Base-by-base conservation (phyloP, 495 filamentous ascomycete genomes). In the Aspergillus cristatus region DNA sequence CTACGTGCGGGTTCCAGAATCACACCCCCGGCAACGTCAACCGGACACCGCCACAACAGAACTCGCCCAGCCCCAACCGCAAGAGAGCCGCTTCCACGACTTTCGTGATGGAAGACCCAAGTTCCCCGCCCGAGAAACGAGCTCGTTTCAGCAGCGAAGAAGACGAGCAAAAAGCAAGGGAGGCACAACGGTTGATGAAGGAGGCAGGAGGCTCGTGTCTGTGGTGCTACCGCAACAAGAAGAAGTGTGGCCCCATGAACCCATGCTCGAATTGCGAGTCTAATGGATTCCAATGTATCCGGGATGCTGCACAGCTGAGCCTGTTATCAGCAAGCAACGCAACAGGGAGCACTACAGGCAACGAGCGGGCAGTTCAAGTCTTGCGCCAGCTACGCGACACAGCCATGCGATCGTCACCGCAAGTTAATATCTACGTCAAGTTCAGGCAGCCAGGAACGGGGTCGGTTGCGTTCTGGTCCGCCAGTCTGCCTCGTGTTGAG, bases 141-240 rank as follows among this genome's bases (percentile, higher is more conserved):
- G 8, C 12, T 0, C 44, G 42, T 7, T 41, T 18, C 25, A 14
- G 29, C 18, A 18, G 14, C 11, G 44, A 59, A 32, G 12, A 47
- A 18, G 38, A 42, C 17, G 36, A 38, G 15, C 45, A 45, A 26
- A 50, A 38, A 16, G n/a, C n/a, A n/a, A n/a, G n/a, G n/a, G 33
- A 50, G 18, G 45, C 43, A 14, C 42, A 17, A 14, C 41, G 42
- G 7, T 20, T 39, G 8, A 20, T 58, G 28, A 59, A 40, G 35
- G 24, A 35, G 11, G 32, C 32, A 14, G 57, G 57, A 0, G 57
- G 57, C 11, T 42, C 57, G 7, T 62, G 58, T 41, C 2, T 46
- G 4, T 47, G 40, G 13, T 62, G 58, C 20, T 42, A 50, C 10
- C 41, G 39, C 14, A 46, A 37, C 10, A 62, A 54, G 47, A 59